Percentiles rank a stretch among this genome's conserved stretches.
phyloP scores from a whole-genome alignment of 805 yeast species.

The Kuraishia molischiana region DNA sequence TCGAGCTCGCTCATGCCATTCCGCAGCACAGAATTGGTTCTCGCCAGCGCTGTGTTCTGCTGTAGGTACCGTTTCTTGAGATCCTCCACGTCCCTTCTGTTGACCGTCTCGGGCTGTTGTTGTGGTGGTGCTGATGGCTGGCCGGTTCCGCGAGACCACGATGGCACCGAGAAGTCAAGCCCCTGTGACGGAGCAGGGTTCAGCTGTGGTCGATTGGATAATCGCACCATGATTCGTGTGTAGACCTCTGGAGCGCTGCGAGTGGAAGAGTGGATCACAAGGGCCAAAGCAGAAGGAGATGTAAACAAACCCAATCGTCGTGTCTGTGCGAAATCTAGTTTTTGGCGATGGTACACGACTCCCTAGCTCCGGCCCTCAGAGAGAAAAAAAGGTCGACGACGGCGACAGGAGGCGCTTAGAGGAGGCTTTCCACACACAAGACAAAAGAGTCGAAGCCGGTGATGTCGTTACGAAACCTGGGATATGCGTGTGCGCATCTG shows the following conservation, averaged over 20 bases:
- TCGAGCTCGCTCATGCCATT: slow-evolving; percentile 44
- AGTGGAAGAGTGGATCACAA: too few species aligned
- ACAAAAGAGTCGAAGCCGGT: too few species aligned
- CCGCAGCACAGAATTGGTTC: slow-evolving; percentile 43
- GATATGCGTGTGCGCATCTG: slow-evolving; percentile 78
- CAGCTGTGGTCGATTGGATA: background rate
- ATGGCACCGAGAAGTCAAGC: background rate
- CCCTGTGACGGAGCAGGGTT: background rate
- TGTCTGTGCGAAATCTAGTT: too few species aligned
- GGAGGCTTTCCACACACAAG: too few species aligned
- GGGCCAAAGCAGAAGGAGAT: too few species aligned
- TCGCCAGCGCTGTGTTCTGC: slow-evolving; percentile 56
- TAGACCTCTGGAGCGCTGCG: too few species aligned
- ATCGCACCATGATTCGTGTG: background rate
- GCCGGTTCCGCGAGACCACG: background rate
- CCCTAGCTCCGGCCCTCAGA: too few species aligned
- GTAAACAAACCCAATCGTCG: too few species aligned
- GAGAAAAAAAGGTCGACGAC: too few species aligned
- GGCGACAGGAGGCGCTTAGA: too few species aligned
- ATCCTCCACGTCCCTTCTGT: background rate
- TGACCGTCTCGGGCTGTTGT: background rate
- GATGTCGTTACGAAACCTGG: slow-evolving; percentile 83
- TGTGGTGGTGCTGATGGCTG: background rate
- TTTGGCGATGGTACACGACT: too few species aligned
- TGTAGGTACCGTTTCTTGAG: slow-evolving; percentile 16